Conservation (phyloP, 2,329 filamentous ascomycete species). For the Exserohilum turcica region DNA sequence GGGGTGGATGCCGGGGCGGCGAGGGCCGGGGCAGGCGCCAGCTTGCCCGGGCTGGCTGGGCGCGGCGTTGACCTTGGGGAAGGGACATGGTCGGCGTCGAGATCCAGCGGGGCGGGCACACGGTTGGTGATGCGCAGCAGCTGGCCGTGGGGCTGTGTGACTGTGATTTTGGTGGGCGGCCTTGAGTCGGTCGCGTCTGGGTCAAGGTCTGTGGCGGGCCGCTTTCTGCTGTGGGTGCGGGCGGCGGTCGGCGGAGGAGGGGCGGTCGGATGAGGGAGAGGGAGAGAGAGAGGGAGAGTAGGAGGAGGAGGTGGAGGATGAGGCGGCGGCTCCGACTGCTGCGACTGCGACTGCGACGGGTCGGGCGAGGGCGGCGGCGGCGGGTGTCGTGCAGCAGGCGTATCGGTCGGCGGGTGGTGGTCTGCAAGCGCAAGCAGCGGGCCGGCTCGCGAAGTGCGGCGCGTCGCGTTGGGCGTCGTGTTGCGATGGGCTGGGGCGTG, state of each 20-base stretch:
- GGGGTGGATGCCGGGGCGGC: conserved; percentile 24
- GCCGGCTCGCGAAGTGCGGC: conserved; percentile 34
- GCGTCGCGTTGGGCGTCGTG: conserved; percentile 32
- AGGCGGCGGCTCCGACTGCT: too few species aligned
- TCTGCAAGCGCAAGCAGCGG: conserved; percentile 28
- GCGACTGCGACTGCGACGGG: too few species aligned
- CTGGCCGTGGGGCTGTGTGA: conserved; percentile 51
- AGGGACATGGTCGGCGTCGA: conserved; percentile 40
- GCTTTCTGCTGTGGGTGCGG: conserved; percentile 38
- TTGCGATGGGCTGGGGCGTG: conserved; percentile 15
- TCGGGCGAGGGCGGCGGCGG: too few species aligned
- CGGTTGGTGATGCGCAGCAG: conserved; percentile 52
- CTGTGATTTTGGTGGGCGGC: conserved; percentile 52
- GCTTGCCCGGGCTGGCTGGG: conserved; percentile 33
- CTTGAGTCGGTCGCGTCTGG: conserved; percentile 35
- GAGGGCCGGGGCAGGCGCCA: conserved; percentile 23
- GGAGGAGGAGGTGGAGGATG: too few species aligned
- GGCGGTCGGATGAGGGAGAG: background rate
- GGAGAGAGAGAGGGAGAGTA: too few species aligned
- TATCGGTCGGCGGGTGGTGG: conserved; percentile 22
- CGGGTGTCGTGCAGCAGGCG: conserved; percentile 5
- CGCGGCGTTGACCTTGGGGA: conserved; percentile 41
- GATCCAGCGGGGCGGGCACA: conserved; percentile 43
- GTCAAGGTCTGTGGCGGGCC: conserved; percentile 32
- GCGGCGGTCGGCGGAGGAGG: conserved; percentile 20